A percentile compares a stretch with the other conserved stretches of the same genome.
Evolutionary conservation across 208 protist genomes (phyloP).

Genomic region (Trypanosoma cruzi): DNA sequence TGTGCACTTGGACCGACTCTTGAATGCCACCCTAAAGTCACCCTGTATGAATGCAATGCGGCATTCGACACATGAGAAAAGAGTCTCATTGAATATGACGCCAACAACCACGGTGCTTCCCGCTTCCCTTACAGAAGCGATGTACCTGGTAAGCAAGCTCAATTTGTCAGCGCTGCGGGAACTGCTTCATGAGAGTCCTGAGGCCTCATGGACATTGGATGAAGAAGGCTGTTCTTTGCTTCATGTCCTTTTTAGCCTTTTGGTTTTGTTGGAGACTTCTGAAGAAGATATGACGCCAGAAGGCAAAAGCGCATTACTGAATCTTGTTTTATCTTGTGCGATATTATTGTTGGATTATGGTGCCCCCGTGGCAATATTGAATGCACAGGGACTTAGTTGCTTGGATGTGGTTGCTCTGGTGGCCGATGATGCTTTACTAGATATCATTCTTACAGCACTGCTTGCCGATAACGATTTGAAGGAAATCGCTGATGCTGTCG

Average conservation of each 20-base stretch:
- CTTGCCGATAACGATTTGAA: slow-evolving; percentile 34
- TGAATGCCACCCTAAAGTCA: not conserved
- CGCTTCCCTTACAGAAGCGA: slow-evolving; percentile 45
- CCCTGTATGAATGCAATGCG: not conserved
- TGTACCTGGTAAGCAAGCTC: slow-evolving; percentile 66
- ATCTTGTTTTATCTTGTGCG: slow-evolving; percentile 43
- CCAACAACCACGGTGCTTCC: slow-evolving; percentile 21
- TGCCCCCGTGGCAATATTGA: slow-evolving; percentile 34
- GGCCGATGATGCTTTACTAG: slow-evolving; percentile 38
- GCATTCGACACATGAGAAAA: not conserved
- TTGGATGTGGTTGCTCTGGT: slow-evolving; percentile 56
- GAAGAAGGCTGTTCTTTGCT: slow-evolving; percentile 64
- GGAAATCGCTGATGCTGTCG: slow-evolving; percentile 9
- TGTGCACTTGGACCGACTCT: slow-evolving; percentile 7
- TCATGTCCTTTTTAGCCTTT: slow-evolving; percentile 45
- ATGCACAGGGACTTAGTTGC: slow-evolving; percentile 45
- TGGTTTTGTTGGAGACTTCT: slow-evolving; percentile 21
- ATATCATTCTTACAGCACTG: slow-evolving; percentile 47
- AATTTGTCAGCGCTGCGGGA: slow-evolving; percentile 50
- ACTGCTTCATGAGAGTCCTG: slow-evolving; percentile 40
- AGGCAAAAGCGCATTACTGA: slow-evolving; percentile 29
- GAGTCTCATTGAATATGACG: not conserved
- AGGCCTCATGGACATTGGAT: slow-evolving; percentile 32
- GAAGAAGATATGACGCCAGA: slow-evolving; percentile 10
- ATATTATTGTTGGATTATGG: slow-evolving; percentile 56